These are phyloP conservation scores for Coemansia sp. DNA, from an alignment of 192 early-diverging fungal species.

Conservation along the genomic window DNA sequence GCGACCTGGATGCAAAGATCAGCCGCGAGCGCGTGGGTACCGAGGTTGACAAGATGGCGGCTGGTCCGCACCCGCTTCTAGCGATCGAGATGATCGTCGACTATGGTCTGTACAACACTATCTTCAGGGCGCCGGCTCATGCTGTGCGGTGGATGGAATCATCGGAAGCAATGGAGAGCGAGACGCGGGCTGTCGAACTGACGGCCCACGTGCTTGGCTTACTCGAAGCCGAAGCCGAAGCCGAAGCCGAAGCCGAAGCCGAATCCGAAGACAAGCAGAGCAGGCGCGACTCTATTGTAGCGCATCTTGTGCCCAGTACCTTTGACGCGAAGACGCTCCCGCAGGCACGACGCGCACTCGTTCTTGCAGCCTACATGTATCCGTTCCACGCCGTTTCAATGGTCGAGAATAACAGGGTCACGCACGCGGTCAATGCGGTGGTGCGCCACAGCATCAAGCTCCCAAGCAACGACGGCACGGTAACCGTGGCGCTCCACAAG, in stretches of 20 bases:
- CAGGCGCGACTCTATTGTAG: neutral
- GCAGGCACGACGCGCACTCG: conserved; percentile 43
- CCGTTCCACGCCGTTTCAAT: conserved; percentile 55
- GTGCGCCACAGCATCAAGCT: conserved; percentile 68
- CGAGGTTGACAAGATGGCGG: conserved; percentile 94
- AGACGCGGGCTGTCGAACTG: conserved; percentile 9
- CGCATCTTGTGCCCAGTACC: neutral
- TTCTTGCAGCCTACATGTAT: conserved; percentile 60
- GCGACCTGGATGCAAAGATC: conserved; percentile 78
- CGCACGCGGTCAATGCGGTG: conserved; percentile 55
- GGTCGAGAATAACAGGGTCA: conserved; percentile 48
- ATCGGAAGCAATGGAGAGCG: neutral
- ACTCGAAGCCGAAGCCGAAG: conserved; percentile 4
- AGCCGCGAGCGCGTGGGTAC: conserved; percentile 88
- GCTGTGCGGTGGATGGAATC: neutral
- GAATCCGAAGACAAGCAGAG: neutral
- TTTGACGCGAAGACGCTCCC: neutral
- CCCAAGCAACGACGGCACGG: conserved; percentile 35
- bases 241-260: neutral
- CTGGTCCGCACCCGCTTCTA: conserved; percentile 58
- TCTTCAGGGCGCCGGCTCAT: conserved; percentile 32
- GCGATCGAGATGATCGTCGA: conserved; percentile 53
- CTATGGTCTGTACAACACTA: conserved; percentile 46
- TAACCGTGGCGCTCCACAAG: conserved; percentile 23
- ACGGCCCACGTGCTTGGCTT: conserved; percentile 16